These are phyloP conservation scores for Xylaria sp. DNA, from an alignment of 2,329 filamentous ascomycete genomes.

Conservation along the genomic window DNA sequence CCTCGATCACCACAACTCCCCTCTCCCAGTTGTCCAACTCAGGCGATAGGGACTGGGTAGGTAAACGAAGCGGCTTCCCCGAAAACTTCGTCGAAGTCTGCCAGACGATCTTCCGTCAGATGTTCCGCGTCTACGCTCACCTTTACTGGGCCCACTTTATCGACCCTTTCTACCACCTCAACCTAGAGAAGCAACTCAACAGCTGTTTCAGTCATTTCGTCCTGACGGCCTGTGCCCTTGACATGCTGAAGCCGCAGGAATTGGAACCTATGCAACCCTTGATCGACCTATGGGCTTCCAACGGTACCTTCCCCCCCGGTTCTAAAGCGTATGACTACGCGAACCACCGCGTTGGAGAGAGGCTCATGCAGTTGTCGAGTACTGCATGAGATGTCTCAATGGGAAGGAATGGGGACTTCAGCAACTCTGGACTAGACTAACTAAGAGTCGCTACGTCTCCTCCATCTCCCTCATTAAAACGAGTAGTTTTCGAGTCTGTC, in stretches of 20 bases:
- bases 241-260: constrained; percentile 88
- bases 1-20: constrained; percentile 67
- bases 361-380: constrained; percentile 62
- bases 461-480: not conserved
- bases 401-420: constrained; percentile 4
- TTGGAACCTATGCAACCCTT: constrained; percentile 95
- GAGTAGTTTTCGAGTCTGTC: constrained; percentile 16
- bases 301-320: constrained; percentile 85
- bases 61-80: constrained; percentile 92
- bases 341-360: constrained; percentile 70
- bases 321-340: constrained; percentile 75
- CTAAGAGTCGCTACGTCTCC: not conserved
- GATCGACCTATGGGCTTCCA: constrained; percentile 90
- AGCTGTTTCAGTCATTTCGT: constrained; percentile 90
- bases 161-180: constrained; percentile 85
- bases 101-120: constrained; percentile 94
- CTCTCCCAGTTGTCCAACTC: constrained; percentile 71
- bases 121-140: constrained; percentile 98
- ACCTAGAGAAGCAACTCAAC: constrained; percentile 83
- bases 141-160: constrained; percentile 97
- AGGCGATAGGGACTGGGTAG: constrained; percentile 80
- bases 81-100: constrained; percentile 89
- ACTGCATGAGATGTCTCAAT: constrained; percentile 37
- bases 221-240: constrained; percentile 80
- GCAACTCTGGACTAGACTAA: constrained; percentile 5